Evolutionary conservation across 2,329 filamentous ascomycete species (phyloP).

Genomic region (Hypoxylon sp.): DNA sequence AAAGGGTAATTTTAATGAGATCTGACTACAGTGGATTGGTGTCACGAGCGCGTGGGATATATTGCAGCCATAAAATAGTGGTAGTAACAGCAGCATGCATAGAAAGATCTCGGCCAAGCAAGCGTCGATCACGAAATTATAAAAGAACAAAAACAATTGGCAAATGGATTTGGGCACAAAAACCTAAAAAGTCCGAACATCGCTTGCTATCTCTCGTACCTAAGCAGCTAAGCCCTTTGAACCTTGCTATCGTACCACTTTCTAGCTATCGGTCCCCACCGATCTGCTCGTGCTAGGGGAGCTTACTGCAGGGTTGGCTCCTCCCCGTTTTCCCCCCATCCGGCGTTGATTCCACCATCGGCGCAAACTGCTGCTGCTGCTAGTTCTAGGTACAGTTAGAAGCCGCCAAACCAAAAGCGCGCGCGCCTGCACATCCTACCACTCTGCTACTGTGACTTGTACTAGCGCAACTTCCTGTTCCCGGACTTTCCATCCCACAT

Average conservation of each 20-base stretch:
- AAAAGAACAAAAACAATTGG: slow-evolving; percentile 16
- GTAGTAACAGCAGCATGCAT: slow-evolving; percentile 13
- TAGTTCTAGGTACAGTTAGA: slow-evolving; percentile 7
- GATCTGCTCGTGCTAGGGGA: slow-evolving; percentile 1
- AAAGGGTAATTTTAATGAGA: too few relatives aligned
- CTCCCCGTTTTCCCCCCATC: slow-evolving; percentile 12
- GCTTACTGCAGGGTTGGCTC: too few relatives aligned
- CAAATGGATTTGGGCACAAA: slow-evolving; percentile 28
- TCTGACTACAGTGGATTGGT: too few relatives aligned
- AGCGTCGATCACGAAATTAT: slow-evolving; percentile 7
- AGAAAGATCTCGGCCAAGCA: slow-evolving; percentile 29
- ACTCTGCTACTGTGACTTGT: too few relatives aligned
- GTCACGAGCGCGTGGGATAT: slow-evolving; percentile 27
- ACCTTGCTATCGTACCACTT: too few relatives aligned
- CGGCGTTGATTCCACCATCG: slow-evolving; percentile 29
- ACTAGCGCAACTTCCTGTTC: too few relatives aligned
- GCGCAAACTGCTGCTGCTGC: slow-evolving; percentile 10
- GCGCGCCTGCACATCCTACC: too few relatives aligned
- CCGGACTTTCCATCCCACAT: too few relatives aligned
- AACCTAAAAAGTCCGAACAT: slow-evolving; percentile 31
- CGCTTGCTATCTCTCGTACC: slow-evolving; percentile 11
- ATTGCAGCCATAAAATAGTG: slow-evolving; percentile 3
- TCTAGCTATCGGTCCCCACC: too few relatives aligned
- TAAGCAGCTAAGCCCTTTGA: not conserved
- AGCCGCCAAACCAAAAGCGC: too few relatives aligned